Evolutionary conservation across 768 basidiomycete genomes (phyloP).

Genomic region (Suillus subluteus): DNA sequence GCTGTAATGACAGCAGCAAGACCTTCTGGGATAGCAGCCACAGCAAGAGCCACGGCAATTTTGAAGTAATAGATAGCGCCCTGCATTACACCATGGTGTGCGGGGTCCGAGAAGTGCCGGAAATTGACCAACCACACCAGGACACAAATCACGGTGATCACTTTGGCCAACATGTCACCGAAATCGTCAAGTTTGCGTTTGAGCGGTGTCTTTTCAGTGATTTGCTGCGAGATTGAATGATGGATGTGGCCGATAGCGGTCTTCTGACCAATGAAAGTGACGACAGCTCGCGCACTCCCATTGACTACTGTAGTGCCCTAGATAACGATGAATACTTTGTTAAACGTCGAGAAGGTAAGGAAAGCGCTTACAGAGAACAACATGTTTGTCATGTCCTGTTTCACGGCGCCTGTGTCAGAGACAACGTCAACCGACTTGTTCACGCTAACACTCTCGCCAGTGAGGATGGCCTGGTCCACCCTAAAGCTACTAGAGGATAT

Average conservation of each 20-base stretch:
- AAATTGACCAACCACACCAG: constrained; percentile 98
- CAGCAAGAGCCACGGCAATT: constrained; percentile 98
- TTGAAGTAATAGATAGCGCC: constrained; percentile 99
- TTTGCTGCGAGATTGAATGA: constrained; percentile 92
- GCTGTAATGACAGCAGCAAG: constrained; percentile 98
- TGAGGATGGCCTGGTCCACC: constrained; percentile 95
- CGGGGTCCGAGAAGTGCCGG: constrained; percentile 94
- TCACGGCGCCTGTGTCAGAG: constrained; percentile 78
- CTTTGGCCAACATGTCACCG: constrained; percentile 95
- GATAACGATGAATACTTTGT: constrained; percentile 1
- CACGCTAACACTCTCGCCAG: constrained; percentile 91
- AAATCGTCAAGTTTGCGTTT: constrained; percentile 99
- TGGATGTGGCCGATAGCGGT: constrained; percentile 98
- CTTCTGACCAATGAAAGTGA: constrained; percentile 80
- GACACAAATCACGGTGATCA: constrained; percentile 95
- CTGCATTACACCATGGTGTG: constrained; percentile 87
- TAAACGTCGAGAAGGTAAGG: not conserved
- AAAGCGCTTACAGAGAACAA: constrained; percentile 75
- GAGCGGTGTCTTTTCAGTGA: constrained; percentile 93
- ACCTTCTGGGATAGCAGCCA: constrained; percentile 98
- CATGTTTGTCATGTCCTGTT: constrained; percentile 98
- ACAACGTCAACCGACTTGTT: constrained; percentile 77
- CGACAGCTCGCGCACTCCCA: constrained; percentile 85
- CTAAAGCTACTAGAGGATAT: constrained; percentile 93
- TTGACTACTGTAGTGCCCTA: constrained; percentile 97